Base-by-base conservation (phyloP, 768 basidiomycete species). In the Suillus discolor region DNA sequence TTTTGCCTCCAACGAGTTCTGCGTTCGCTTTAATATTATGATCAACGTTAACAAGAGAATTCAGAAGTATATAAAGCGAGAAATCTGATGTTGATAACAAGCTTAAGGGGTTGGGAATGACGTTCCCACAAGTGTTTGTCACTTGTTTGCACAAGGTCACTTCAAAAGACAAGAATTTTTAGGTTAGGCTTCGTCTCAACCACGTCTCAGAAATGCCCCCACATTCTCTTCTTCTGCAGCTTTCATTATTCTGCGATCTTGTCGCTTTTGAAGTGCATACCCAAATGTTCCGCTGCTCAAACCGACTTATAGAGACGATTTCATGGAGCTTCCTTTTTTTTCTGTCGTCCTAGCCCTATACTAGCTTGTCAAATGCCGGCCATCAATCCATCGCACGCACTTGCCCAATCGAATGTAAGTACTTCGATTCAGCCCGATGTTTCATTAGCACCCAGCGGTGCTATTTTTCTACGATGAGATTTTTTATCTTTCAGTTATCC, bases 141-240 rank as follows among this genome's bases (percentile, higher is more conserved):
- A 31, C 28, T 54, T 54, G 53, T 54, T 54, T 54, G 53, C 28
- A 28, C 28, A 8, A 18, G 51, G 8, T 53, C 28, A 18, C 25
- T 28, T 54, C 28, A 54, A 54, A 51, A 53, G 51, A 18, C 51
- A 18, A 18, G 28, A 18, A 18, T 53, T 53, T 53, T 28, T 4
- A n/a, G 18, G 13, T 51, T 6, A n/a, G n/a, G n/a, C n/a, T n/a
- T n/a, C 38, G 38, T 39, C 3, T 39, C 38, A 39, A 41, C 23
- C 39, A 57, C n/a, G 3, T 16, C 51, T 57, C 64, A 38, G 68
- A 64, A 47, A 89, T 91, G 90, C 9, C 88, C 53, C 88, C 90
- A 92, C 68, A 94, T 94, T 68, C 84, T 68, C 84, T 94, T 93
- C 71, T 92, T 94, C 60, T 91, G 88, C 72, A 93, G 20, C 94